Evolutionary conservation across 441 rosid genomes (phyloP).

Genomic region (Melastoma candidum): DNA sequence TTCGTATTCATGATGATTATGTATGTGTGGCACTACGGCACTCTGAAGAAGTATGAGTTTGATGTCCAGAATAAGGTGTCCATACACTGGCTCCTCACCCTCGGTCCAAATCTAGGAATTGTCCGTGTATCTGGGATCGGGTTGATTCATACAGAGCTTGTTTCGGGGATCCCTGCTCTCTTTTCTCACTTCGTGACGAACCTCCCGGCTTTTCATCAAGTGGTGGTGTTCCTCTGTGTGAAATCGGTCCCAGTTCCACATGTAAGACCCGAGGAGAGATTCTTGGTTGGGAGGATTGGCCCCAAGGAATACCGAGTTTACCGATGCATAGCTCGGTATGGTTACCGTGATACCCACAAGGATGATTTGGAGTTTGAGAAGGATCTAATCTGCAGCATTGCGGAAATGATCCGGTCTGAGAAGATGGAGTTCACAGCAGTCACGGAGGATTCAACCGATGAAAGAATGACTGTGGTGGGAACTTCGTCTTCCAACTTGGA

Average conservation of each 20-base stretch:
- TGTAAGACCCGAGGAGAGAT: slow-evolving; percentile 73
- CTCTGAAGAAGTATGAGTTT: slow-evolving; percentile 62
- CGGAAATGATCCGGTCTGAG: slow-evolving; percentile 69
- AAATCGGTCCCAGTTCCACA: slow-evolving; percentile 85
- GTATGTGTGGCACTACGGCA: slow-evolving; percentile 83
- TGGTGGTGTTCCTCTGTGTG: slow-evolving; percentile 73
- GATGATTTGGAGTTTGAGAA: slow-evolving; percentile 71
- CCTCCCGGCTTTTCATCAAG: slow-evolving; percentile 89
- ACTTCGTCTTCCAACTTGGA: slow-evolving; percentile 42
- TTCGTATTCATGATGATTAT: slow-evolving; percentile 56
- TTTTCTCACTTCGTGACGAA: slow-evolving; percentile 88
- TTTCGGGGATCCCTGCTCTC: slow-evolving; percentile 75
- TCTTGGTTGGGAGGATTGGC: slow-evolving; percentile 78
- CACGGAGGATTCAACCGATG: slow-evolving; percentile 22
- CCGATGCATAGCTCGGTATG: slow-evolving; percentile 80
- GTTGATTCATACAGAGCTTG: slow-evolving; percentile 71
- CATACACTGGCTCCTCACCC: slow-evolving; percentile 65
- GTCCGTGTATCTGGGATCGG: slow-evolving; percentile 79
- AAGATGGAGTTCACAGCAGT: slow-evolving; percentile 19
- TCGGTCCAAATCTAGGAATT: slow-evolving; percentile 64
- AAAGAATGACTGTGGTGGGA: slow-evolving; percentile 60
- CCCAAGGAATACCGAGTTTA: slow-evolving; percentile 64
- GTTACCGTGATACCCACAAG: slow-evolving; percentile 71
- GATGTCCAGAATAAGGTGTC: slow-evolving; percentile 83
- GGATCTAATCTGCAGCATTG: slow-evolving; percentile 62